Conservation (phyloP, 192 early-diverging fungal species). For the Umbelopsis sp. region DNA sequence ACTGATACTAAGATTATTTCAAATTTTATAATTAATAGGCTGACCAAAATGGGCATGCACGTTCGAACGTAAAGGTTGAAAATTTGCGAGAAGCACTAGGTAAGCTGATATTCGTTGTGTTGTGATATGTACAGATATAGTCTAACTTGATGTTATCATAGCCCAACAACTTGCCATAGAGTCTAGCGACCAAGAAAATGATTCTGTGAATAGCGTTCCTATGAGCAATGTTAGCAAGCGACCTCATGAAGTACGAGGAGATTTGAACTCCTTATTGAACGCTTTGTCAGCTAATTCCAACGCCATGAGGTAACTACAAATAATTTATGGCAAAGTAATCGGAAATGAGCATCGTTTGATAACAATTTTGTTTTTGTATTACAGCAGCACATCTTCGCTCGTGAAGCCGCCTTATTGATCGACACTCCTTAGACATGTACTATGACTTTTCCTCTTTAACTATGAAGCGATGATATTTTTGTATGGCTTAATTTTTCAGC, state of each 20-base stretch:
- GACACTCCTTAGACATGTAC: not conserved
- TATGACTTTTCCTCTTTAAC: not conserved
- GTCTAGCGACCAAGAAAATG: constrained; percentile 12
- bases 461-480: too few species aligned
- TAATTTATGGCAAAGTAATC: not conserved
- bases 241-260: constrained; percentile 9
- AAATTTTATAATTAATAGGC: not conserved
- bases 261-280: constrained; percentile 8
- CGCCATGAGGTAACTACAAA: not conserved
- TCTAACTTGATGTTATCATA: not conserved
- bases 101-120: not conserved
- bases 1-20: too few species aligned
- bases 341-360: not conserved
- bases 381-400: not conserved
- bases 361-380: not conserved
- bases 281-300: constrained; percentile 6
- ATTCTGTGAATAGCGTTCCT: constrained; percentile 13
- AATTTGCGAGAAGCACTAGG: constrained; percentile 11
- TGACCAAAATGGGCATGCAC: constrained; percentile 2
- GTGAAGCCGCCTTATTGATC: constrained; percentile 9
- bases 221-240: not conserved
- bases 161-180: constrained; percentile 1
- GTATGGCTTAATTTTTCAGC: too few species aligned
- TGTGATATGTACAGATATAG: too few species aligned
- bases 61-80: constrained; percentile 5